Conservation (phyloP, 2,329 filamentous ascomycete species). For the Trichoderma atroviride region DNA sequence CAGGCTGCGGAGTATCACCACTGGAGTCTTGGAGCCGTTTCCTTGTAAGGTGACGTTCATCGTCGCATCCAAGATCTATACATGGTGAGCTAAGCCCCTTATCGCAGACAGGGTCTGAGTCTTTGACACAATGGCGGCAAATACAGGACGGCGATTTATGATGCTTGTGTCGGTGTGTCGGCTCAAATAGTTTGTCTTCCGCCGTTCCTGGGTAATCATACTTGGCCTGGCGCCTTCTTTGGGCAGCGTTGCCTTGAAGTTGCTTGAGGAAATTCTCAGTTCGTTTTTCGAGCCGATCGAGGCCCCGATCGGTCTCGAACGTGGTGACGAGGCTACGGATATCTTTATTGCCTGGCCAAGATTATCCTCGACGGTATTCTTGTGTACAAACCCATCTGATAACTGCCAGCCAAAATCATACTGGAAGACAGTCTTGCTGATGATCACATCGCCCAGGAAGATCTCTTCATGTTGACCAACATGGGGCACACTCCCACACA, state of each 20-base stretch:
- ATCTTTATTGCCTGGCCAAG: too few relatives aligned
- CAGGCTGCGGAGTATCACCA: too few relatives aligned
- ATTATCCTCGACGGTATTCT: too few relatives aligned
- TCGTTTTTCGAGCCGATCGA: not conserved
- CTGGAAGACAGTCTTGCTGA: too few relatives aligned
- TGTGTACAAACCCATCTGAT: too few relatives aligned
- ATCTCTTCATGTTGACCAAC: too few relatives aligned
- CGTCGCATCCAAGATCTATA: not conserved
- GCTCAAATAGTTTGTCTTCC: not conserved
- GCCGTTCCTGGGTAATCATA: not conserved
- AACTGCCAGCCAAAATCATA: too few relatives aligned
- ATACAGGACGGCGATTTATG: not conserved
- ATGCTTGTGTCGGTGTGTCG: not conserved
- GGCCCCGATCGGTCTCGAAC: not conserved
- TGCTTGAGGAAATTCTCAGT: not conserved
- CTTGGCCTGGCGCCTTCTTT: rapidly evolving
- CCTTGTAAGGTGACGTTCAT: too few relatives aligned
- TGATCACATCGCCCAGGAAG: too few relatives aligned
- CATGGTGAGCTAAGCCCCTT: not conserved
- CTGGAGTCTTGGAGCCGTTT: too few relatives aligned
- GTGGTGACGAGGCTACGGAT: too few relatives aligned
- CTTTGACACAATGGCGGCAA: not conserved
- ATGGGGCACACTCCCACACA: too few relatives aligned
- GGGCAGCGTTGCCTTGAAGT: slow-evolving; percentile 7
- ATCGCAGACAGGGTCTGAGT: not conserved